phyloP scores from a whole-genome alignment of 768 basidiomycete genomes.

The Phanerodontia chrysosporium region DNA sequence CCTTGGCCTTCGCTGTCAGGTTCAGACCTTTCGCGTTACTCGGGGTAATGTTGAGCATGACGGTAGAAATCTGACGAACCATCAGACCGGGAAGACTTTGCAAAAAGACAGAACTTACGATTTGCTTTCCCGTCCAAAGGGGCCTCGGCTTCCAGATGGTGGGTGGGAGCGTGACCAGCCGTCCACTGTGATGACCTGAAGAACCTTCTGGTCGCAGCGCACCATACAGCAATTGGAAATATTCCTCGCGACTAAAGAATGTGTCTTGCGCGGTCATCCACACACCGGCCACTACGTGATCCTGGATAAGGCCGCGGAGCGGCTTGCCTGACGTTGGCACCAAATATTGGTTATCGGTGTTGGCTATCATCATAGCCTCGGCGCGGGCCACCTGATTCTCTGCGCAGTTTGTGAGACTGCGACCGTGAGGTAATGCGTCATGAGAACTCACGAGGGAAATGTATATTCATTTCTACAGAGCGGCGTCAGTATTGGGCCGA shows the following conservation, averaged over 20 bases:
- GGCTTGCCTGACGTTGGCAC: conserved; percentile 98
- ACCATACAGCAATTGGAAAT: conserved; percentile 93
- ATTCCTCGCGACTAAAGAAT: conserved; percentile 94
- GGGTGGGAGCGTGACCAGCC: conserved; percentile 81
- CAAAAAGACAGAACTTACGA: conserved; percentile 47
- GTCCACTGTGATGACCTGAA: conserved; percentile 46
- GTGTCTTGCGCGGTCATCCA: conserved; percentile 98
- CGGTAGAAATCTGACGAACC: conserved; percentile 75
- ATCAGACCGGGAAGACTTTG: conserved; percentile 6
- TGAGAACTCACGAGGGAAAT: conserved; percentile 83
- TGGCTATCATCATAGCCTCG: conserved; percentile 91
- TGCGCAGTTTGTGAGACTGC: conserved; percentile 26
- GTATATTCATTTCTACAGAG: conserved; percentile 93
- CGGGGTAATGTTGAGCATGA: conserved; percentile 90
- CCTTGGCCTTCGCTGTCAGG: conserved; percentile 81
- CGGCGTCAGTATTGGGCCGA: conserved; percentile 17
- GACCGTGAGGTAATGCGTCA: not conserved
- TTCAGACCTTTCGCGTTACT: conserved; percentile 75
- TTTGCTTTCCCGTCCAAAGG: conserved; percentile 97
- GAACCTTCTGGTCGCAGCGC: conserved; percentile 88
- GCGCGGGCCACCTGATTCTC: conserved; percentile 95
- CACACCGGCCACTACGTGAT: conserved; percentile 98
- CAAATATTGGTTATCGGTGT: conserved; percentile 98
- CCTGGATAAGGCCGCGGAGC: conserved; percentile 95
- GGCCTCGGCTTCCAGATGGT: conserved; percentile 88